Evolutionary conservation across 202 grass and related monocot species (phyloP), one percentile per base, ranked within the genome.

Genomic region (Miscanthus sacchariflorus): DNA sequence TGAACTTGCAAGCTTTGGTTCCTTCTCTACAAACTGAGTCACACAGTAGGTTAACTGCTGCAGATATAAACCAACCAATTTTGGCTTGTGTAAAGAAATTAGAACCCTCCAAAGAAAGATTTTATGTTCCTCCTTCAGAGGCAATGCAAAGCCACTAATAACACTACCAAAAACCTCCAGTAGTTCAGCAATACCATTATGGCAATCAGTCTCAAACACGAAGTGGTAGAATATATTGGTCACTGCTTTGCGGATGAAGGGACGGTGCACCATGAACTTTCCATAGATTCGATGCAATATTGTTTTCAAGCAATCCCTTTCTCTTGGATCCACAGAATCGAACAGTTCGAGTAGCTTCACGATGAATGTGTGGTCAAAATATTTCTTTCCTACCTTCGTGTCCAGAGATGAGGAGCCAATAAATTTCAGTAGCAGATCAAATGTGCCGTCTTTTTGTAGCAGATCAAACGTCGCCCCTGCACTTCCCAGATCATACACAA

Each of bases 91-190:
- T 80, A 94, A 87, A 14, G 93, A 87, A 86, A 94, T 88, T 69
- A 94, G 81, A 72, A 90, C 85, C 54, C 68, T 89, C 81, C 54
- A 88, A 14, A 94, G 85, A 83, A 94, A 94, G 13, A 90, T 92
- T 78, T 94, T 94, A 74, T 94, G 93, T 63, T 94, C 93, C 61
- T 94, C 93, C 65, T 94, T 94, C 39, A 94, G 66, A 5, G 92
- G 92, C 80, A 91, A 68, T 2, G 92, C 80, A 56, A 94, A 94
- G 18, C 92, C 92, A 35, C 92, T 91, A 82, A 94, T 83, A 59
- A 94, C 92, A 85, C 92, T 94, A 1, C 92, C 92, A n/a, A 91
- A 94, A 89, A 94, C 89, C 82, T 94, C 92, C 48, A 94, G 72
- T 45, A 94, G 79, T 73, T 94, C 92, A 0, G 92, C 64, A 74